Conservation (phyloP, 352 stramenopile species). For the Aphanomyces cochlioides region DNA sequence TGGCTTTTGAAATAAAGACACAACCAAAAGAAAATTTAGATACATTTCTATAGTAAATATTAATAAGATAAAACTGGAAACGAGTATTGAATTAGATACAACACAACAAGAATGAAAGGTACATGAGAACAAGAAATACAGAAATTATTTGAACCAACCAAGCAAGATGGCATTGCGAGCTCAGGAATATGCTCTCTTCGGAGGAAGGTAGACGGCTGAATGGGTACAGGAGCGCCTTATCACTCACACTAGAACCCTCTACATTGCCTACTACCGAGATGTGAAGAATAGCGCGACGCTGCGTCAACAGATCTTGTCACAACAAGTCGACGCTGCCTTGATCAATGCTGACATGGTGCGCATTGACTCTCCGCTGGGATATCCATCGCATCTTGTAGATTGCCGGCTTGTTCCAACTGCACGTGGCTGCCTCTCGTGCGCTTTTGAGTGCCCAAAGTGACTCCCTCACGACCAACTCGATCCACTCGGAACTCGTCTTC, state of each 20-base stretch:
- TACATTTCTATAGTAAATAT: no score
- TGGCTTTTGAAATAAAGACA: no score
- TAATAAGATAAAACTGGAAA: no score
- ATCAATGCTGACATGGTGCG: conserved; percentile 68
- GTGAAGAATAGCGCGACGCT: conserved; percentile 65
- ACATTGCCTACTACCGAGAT: conserved; percentile 64
- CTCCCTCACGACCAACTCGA: conserved; percentile 62
- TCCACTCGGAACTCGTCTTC: conserved; percentile 82
- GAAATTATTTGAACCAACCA: no score
- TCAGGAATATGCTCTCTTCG: no score
- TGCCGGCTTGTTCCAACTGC: conserved; percentile 68
- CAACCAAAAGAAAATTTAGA: no score
- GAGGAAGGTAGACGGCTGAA: no score
- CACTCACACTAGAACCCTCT: conserved; percentile 47
- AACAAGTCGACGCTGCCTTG: conserved; percentile 65
- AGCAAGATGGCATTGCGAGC: no score
- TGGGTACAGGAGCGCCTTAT: no score
- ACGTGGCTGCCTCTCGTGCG: conserved; percentile 61
- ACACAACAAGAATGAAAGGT: no score
- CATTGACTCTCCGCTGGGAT: not conserved
- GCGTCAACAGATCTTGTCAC: conserved; percentile 52
- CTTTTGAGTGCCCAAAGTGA: conserved; percentile 59
- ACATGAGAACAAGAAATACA: no score
- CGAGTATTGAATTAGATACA: no score
- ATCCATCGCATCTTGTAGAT: conserved; percentile 39